phyloP scores from a whole-genome alignment of 2,329 filamentous ascomycete species.

The Elsinoe australis region DNA sequence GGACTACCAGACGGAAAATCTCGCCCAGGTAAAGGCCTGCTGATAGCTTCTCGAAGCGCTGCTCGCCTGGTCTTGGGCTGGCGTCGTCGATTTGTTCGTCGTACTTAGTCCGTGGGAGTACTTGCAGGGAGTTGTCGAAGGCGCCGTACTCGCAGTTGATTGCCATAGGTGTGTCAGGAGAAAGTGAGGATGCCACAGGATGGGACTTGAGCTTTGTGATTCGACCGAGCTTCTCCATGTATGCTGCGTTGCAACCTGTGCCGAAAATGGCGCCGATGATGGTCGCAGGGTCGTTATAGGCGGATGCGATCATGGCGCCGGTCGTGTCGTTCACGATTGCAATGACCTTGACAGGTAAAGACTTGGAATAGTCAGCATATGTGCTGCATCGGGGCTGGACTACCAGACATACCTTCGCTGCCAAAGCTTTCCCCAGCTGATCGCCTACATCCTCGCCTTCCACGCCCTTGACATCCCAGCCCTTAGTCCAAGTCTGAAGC shows the following conservation, averaged over 20 bases:
- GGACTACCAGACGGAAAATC: conserved; percentile 79
- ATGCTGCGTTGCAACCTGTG: conserved; percentile 88
- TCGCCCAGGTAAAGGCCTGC: conserved; percentile 90
- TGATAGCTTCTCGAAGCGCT: conserved; percentile 97
- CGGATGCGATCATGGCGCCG: conserved; percentile 80
- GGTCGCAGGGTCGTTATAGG: conserved; percentile 77
- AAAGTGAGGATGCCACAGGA: conserved; percentile 59
- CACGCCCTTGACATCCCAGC: conserved; percentile 86
- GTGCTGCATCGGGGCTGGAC: background rate
- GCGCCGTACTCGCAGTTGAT: conserved; percentile 99
- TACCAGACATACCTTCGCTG: conserved; percentile 50
- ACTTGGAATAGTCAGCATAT: conserved; percentile 39
- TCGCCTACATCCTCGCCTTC: conserved; percentile 88
- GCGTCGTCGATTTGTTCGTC: conserved; percentile 83
- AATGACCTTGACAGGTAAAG: conserved; percentile 75
- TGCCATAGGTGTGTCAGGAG: conserved; percentile 73
- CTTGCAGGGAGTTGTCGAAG: conserved; percentile 88
- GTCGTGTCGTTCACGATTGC: conserved; percentile 92
- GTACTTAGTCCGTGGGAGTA: conserved; percentile 80
- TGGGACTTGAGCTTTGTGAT: conserved; percentile 66
- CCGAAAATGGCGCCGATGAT: conserved; percentile 90
- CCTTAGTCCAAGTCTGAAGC: conserved; percentile 94
- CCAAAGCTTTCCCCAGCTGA: conserved; percentile 73
- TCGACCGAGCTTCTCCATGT: conserved; percentile 76
- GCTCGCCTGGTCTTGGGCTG: conserved; percentile 85